Evolutionary conservation across 2,329 filamentous ascomycete genomes (phyloP), one percentile per base, ranked within the genome.

Genomic region (Pseudogymnoascus verrucosus): DNA sequence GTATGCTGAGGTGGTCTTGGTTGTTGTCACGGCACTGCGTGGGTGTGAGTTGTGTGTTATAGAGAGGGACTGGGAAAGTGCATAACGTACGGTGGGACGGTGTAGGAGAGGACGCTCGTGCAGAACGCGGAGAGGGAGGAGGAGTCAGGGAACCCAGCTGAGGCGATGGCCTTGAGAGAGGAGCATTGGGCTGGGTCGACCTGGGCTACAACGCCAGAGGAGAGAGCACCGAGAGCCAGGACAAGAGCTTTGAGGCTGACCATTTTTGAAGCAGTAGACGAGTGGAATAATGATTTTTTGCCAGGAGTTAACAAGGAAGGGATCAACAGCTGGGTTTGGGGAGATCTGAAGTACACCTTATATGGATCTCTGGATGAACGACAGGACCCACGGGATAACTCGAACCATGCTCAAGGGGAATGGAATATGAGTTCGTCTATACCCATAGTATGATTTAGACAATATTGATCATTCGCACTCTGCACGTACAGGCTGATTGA

Each of bases 181-280:
- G 28, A 57, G 51, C 51, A 57, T 34, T 57, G 51, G 16, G 51
- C 51, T 57, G 51, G 28, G 11, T 57, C 51, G 28, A 57, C 51
- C 28, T 57, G 51, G 51, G 51, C 51, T 5, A 57, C 51, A 2
- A 36, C 51, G 4, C 51, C 51, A 21, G 51, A 57, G 26, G 51
- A 57, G 28, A 57, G 51, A 5, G 51, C 28, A 14, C 51, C 51
- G 5, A 57, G 51, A 36, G 51, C 51, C 11, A 57, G 28, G n/a
- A 57, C 51, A 3, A 57, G 51, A 36, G 51, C 28, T 36, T 57
- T 57, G 51, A 57, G 51, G 28, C n/a, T 34, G 51, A 57, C 51
- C 51, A 57, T 57, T 57, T 57, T 57, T 57, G 51, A 57, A 57
- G 51, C 51, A 36, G 16, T 57, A 34, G 51, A 57, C 11, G 28